Percentiles rank a stretch among this genome's conserved stretches.
Conservation (phyloP, 805 yeast species). For the Saturnispora hagleri region DNA sequence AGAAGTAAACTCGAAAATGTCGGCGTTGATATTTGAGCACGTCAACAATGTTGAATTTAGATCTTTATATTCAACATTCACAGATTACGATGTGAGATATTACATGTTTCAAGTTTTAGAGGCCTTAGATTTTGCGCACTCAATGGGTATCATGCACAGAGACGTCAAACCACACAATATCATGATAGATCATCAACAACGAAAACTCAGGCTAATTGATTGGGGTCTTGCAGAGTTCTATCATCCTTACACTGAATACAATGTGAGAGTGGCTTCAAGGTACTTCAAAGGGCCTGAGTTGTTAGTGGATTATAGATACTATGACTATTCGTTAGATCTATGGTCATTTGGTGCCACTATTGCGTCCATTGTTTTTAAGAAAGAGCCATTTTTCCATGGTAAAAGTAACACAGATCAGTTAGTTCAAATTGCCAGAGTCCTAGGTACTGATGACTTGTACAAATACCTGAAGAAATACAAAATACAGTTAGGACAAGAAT, state of each 20-base stretch:
- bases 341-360: conserved; percentile 94
- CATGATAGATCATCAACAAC: conserved; percentile 79
- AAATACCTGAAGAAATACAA: conserved; percentile 64
- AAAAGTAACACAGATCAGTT: conserved; percentile 85
- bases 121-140: conserved; percentile 84
- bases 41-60: conserved; percentile 80
- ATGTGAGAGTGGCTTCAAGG: conserved; percentile 88
- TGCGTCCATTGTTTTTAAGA: conserved; percentile 82
- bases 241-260: conserved; percentile 81
- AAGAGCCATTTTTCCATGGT: conserved; percentile 90
- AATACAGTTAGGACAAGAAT: conserved; percentile 62
- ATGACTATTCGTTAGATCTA: conserved; percentile 84
- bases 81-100: conserved; percentile 67
- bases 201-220: conserved; percentile 71
- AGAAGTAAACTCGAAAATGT: conserved; percentile 72
- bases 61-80: conserved; percentile 67
- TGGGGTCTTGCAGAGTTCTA: conserved; percentile 96
- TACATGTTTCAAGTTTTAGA: conserved; percentile 73
- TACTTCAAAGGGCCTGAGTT: conserved; percentile 92
- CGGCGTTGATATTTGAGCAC: conserved; percentile 80
- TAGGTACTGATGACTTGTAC: conserved; percentile 77
- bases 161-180: conserved; percentile 95
- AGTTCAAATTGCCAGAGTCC: conserved; percentile 77
- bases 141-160: conserved; percentile 93
- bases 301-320: conserved; percentile 74